Conservation (phyloP, 306 rosid genomes). For the Mimosa pudica region DNA sequence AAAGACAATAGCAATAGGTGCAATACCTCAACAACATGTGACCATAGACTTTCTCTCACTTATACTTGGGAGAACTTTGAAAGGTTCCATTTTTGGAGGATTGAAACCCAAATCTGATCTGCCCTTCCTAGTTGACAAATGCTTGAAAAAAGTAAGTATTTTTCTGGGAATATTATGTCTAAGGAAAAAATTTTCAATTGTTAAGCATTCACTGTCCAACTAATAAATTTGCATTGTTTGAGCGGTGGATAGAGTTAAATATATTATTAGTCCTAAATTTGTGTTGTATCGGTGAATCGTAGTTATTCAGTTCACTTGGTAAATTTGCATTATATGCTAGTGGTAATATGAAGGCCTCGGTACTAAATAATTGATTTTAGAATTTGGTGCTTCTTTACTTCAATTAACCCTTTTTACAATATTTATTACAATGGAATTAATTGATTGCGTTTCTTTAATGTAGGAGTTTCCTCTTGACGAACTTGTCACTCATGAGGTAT, state of each 20-base stretch:
- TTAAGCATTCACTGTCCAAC: neutral
- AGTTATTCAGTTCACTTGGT: neutral
- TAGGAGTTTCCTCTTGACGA: conserved; percentile 43
- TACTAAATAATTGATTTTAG: too few relatives aligned
- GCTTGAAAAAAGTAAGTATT: conserved; percentile 40
- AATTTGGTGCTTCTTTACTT: neutral
- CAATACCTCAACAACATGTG: conserved; percentile 15
- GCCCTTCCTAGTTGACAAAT: conserved; percentile 45
- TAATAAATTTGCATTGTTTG: too few relatives aligned
- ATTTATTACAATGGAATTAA: too few relatives aligned
- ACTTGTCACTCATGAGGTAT: conserved; percentile 42
- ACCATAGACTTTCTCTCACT: conserved; percentile 29
- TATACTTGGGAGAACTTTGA: conserved; percentile 46
- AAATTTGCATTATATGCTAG: neutral
- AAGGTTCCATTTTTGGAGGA: conserved; percentile 61
- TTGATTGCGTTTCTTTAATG: neutral
- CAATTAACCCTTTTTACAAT: neutral
- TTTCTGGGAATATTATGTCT: neutral
- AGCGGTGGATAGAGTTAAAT: too few relatives aligned
- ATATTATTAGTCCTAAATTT: too few relatives aligned
- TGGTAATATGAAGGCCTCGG: neutral
- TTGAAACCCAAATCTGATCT: conserved; percentile 51
- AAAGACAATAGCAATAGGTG: conserved; percentile 44
- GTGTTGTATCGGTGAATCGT: too few relatives aligned
- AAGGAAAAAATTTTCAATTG: neutral